Conservation (phyloP, 2,329 filamentous ascomycete species). For the Leptographium flavum region DNA sequence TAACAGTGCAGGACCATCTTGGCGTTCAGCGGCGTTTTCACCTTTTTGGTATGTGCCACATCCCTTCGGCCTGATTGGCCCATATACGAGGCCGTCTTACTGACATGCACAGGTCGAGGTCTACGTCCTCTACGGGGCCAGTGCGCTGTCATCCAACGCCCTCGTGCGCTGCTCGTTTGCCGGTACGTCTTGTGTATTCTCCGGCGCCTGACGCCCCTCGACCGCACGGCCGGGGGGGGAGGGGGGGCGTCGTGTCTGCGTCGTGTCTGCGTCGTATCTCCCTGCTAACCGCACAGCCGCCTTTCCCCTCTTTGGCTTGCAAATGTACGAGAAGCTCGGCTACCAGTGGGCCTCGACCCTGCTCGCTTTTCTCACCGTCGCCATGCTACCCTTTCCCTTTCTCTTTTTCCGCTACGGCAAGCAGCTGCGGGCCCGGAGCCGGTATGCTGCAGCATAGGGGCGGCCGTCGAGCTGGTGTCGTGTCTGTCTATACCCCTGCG, state of each 20-base stretch:
- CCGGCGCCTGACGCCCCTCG: neutral
- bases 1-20: slow-evolving; percentile 49
- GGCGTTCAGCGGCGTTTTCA: slow-evolving; percentile 74
- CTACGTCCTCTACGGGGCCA: slow-evolving; percentile 62
- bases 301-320: slow-evolving; percentile 62
- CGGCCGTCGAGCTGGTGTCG: too few relatives aligned
- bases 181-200: slow-evolving; percentile 24
- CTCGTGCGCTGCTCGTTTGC: slow-evolving; percentile 69
- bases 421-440: slow-evolving; percentile 37
- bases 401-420: slow-evolving; percentile 49
- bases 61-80: neutral
- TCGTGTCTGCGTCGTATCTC: neutral
- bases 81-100: slow-evolving; percentile 1
- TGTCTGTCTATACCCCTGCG: too few relatives aligned
- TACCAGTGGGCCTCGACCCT: slow-evolving; percentile 55
- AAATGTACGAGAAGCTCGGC: slow-evolving; percentile 57
- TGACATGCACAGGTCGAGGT: slow-evolving; percentile 46
- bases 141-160: slow-evolving; percentile 70
- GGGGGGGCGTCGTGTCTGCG: too few relatives aligned
- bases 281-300: slow-evolving; percentile 33
- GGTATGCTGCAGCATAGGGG: slow-evolving; percentile 27
- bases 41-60: slow-evolving; percentile 55
- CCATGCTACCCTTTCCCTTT: slow-evolving; percentile 50
- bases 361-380: slow-evolving; percentile 45
- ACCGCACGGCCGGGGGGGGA: neutral